Evolutionary conservation across 2,329 filamentous ascomycete species (phyloP), one percentile per base, ranked within the genome.

Genomic region (Talaromyces sp.): DNA sequence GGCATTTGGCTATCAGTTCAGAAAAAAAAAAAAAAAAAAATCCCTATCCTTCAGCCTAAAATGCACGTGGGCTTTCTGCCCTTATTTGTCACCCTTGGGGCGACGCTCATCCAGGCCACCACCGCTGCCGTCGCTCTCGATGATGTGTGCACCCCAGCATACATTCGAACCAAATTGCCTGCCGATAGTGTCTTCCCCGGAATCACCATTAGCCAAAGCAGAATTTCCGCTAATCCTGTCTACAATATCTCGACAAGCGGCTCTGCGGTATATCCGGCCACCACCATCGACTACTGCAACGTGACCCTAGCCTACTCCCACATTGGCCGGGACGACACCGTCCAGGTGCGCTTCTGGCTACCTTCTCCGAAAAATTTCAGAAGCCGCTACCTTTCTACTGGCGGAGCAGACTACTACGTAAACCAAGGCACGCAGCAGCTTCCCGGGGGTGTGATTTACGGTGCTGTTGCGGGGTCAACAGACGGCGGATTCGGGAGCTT

Each of bases 401-500:
- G 78, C 29, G 78, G 78, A 6, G 78, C 76, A 35, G 78, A 77
- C 2, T 74, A 71, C 35, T 72, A 75, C 29, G 78, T 79, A 63
- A 76, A 76, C 55, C 73, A 43, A 3, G 51, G 52, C 3, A 17
- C 33, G 5, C 17, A 17, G 4, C 51, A 48, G 14, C 65, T 77
- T 0, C 71, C 75, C 10, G 47, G 47, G 7, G 47, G 47, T 17
- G 32, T 49, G 13, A 49, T 49, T 24, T 49, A 49, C 24, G 47
- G 47, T n/a, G 78, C 77, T 30, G 78, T 75, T 2, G 71, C 75
- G 4, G 79, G 79, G 20, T 65, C 71, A n/a, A 82, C 80, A 0
- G 77, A 81, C 52, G 80, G 76, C 14, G 80, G 80, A 1, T 82
- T 81, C 57, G 79, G 78, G 22, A 67, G 70, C 19, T 81, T 81